Evolutionary conservation across 2,329 filamentous ascomycete species (phyloP).

Genomic region (Penicillium sp.): DNA sequence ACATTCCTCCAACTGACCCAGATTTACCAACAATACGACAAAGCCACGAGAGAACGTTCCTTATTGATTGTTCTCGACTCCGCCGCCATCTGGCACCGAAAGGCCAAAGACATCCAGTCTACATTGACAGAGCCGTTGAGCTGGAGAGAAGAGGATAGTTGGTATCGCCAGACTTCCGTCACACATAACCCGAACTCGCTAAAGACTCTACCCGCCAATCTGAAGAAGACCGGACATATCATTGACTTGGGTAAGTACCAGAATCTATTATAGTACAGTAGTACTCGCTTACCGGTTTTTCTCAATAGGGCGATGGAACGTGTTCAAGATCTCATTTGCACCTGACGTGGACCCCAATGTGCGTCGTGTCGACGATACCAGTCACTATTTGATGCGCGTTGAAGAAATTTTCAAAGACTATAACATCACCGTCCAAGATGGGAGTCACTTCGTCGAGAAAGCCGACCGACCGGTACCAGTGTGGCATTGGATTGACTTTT

Average conservation of each 20-base stretch:
- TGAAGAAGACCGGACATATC: slow-evolving; percentile 44
- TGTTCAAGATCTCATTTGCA: slow-evolving; percentile 47
- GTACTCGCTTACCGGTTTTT: slow-evolving; percentile 4
- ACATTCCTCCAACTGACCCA: slow-evolving; percentile 38
- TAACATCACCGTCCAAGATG: slow-evolving; percentile 53
- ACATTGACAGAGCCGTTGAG: slow-evolving; percentile 37
- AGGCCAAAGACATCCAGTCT: slow-evolving; percentile 23
- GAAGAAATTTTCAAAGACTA: slow-evolving; percentile 57
- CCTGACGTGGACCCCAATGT: slow-evolving; percentile 6
- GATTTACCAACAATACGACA: slow-evolving; percentile 29
- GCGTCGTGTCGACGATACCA: slow-evolving; percentile 10
- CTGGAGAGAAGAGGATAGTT: slow-evolving; percentile 53
- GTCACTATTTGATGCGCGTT: slow-evolving; percentile 36
- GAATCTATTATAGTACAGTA: background rate
- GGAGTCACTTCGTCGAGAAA: slow-evolving; percentile 36
- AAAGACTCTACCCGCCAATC: slow-evolving; percentile 33
- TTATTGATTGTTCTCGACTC: slow-evolving; percentile 36
- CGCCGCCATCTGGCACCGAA: slow-evolving; percentile 41
- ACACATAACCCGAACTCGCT: slow-evolving; percentile 38
- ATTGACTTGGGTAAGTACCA: slow-evolving; percentile 50
- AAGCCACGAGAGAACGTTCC: slow-evolving; percentile 14
- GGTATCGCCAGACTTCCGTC: slow-evolving; percentile 58
- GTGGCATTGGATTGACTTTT: slow-evolving; percentile 37
- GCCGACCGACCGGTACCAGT: slow-evolving; percentile 19
- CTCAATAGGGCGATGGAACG: slow-evolving; percentile 52